Base-by-base conservation (phyloP, 495 filamentous ascomycete genomes). In the Lophiostoma macrostomum region DNA sequence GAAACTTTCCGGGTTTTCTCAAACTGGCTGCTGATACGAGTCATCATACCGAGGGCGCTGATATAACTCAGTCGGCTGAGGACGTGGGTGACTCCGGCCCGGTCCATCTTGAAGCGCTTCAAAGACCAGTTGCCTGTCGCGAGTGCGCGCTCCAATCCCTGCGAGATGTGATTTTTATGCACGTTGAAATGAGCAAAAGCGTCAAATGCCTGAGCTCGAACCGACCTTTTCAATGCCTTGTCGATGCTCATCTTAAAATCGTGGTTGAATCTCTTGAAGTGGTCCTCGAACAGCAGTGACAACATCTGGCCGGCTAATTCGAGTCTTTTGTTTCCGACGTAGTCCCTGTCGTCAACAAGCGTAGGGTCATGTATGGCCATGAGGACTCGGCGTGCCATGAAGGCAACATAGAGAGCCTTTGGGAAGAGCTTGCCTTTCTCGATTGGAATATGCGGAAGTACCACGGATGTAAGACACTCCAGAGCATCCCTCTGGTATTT, bases 31-130 rank as follows among this genome's bases (percentile, higher is more conserved):
- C 83, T 91, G 60, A 97, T 97, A 61, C 93, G 83, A 10, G 94
- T 97, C 94, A 99, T 97, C 94, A 97, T 97, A 49, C 94, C 94
- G n/a, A 99, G 78, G 10, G 94, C 94, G 60, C 86, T 88, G 71
- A 97, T 96, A 64, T 96, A 99, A 68, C 90, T 96, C 37, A 97
- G 73, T 35, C 93, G 82, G 72, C 91, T 96, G 14, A 99, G 76
- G 47, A 99, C 90, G 69, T 99, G 93, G 2, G 93, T 95, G 8
- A 99, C 90, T 62, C 93, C 93, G 18, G 93, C 93, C 68, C 93
- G 80, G 64, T 96, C 91, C 93, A 97, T 99, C 69, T 89, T 88
- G 74, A 97, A 97, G 67, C 94, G 88, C 68, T 93, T 95, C 45
- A 97, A 76, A 49, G 78, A 95, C 93, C 93, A 99, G 63, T 99